These are phyloP conservation scores for Lanzia echinophila DNA, from an alignment of 2,329 filamentous ascomycete species.

Conservation along the genomic window DNA sequence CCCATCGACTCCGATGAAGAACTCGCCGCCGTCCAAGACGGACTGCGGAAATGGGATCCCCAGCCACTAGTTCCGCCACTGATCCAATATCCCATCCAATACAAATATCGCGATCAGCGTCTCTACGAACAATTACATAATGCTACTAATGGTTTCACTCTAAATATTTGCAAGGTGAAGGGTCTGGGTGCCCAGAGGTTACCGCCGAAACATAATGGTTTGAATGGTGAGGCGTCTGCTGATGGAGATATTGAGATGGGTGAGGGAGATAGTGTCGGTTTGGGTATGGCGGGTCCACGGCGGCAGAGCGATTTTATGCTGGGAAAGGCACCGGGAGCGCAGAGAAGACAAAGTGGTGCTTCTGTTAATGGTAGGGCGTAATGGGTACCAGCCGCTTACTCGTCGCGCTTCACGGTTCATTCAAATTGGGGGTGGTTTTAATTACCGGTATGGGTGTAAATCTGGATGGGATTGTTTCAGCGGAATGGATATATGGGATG, in stretches of 20 bases:
- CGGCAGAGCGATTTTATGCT: neutral
- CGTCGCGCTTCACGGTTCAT: too few species aligned
- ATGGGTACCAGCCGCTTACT: too few species aligned
- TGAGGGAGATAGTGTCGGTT: neutral
- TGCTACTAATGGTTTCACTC: constrained; percentile 58
- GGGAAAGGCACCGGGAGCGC: neutral
- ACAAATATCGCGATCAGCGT: constrained; percentile 56
- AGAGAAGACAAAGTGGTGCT: neutral
- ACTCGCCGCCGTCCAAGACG: constrained; percentile 79
- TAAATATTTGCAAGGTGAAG: constrained; percentile 55
- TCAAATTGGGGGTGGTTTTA: too few species aligned
- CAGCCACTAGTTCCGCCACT: constrained; percentile 67
- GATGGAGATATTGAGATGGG: constrained; percentile 42
- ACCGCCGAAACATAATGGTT: constrained; percentile 42
- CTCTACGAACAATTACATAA: constrained; percentile 60
- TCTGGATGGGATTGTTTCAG: too few species aligned
- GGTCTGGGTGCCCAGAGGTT: constrained; percentile 51
- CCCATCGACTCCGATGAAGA: constrained; percentile 95
- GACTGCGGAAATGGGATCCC: constrained; percentile 68
- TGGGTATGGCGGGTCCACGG: neutral
- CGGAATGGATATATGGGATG: too few species aligned
- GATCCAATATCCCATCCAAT: constrained; percentile 53
- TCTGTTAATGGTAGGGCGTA: constrained; percentile 1
- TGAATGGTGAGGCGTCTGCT: constrained; percentile 44
- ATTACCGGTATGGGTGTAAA: too few species aligned